Evolutionary conservation across 139 green algal genomes (phyloP).

Genomic region (Chlorella sp.): DNA sequence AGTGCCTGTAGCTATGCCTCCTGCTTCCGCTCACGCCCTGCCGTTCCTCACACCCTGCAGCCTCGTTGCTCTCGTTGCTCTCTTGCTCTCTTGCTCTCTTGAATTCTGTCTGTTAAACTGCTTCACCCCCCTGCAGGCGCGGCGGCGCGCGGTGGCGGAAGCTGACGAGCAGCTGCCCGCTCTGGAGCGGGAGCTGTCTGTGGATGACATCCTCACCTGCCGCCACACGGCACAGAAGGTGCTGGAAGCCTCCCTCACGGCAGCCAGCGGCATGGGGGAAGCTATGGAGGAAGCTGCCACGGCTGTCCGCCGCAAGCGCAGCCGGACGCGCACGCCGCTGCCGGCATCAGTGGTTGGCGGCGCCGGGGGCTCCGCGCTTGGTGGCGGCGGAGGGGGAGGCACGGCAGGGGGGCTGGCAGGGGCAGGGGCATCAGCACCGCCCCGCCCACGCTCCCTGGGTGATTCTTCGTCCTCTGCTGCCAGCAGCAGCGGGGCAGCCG

Average conservation of each 20-base stretch:
- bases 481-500: not conserved
- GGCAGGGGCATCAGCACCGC: not conserved
- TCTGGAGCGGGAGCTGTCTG: slow-evolving; percentile 47
- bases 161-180: slow-evolving; percentile 35
- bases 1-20: too few species aligned
- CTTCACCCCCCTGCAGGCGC: not conserved
- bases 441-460: not conserved
- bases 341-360: not conserved
- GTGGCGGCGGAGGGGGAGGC: not conserved
- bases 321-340: not conserved
- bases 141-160: not conserved
- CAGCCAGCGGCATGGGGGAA: slow-evolving; percentile 3
- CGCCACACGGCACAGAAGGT: slow-evolving; percentile 38
- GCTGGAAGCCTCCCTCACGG: slow-evolving; percentile 18
- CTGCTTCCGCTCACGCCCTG: too few species aligned
- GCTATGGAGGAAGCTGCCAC: not conserved
- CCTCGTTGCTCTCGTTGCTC: too few species aligned
- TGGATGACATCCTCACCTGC: slow-evolving; percentile 51
- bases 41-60: too few species aligned
- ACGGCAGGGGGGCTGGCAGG: not conserved
- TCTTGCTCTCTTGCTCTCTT: too few species aligned
- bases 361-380: not conserved
- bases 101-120: too few species aligned
- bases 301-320: not conserved
- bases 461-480: slow-evolving; percentile 5